A percentile compares a stretch with the other conserved stretches of the same genome.
phyloP scores from a whole-genome alignment of 345 rosid species.

The Capsella bursapastoris region DNA sequence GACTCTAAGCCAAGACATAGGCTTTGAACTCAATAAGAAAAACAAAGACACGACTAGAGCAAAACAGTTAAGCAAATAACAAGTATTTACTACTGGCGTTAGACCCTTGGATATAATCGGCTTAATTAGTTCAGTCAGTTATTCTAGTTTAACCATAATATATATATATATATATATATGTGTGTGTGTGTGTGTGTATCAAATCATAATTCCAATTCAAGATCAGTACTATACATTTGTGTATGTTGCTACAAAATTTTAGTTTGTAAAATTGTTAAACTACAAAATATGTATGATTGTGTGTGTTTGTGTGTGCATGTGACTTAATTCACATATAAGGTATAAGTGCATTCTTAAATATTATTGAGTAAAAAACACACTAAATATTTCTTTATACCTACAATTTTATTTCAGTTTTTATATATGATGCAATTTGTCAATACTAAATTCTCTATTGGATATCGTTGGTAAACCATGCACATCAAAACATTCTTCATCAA shows the following conservation, averaged over 20 bases:
- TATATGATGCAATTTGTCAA: not conserved
- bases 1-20: not conserved
- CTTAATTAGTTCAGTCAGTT: too few relatives aligned
- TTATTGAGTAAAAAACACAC: not conserved
- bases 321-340: not conserved
- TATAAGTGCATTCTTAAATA: not conserved
- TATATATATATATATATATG: too few relatives aligned
- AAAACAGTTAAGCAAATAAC: too few relatives aligned
- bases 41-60: too few relatives aligned
- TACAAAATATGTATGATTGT: not conserved
- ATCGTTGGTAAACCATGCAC: conserved; percentile 41
- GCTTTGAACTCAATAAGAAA: too few relatives aligned
- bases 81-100: too few relatives aligned
- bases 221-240: not conserved
- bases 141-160: too few relatives aligned
- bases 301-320: not conserved
- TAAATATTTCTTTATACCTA: not conserved
- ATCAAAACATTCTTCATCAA: conserved; percentile 46
- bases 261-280: too few relatives aligned
- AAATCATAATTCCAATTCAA: not conserved
- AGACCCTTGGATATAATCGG: too few relatives aligned
- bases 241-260: not conserved
- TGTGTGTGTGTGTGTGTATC: too few relatives aligned
- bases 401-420: conserved; percentile 1
- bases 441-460: conserved; percentile 20